These are phyloP conservation scores for Amaranthus palmeri DNA, from an alignment of 148 eudicot genomes.

Conservation along the genomic window DNA sequence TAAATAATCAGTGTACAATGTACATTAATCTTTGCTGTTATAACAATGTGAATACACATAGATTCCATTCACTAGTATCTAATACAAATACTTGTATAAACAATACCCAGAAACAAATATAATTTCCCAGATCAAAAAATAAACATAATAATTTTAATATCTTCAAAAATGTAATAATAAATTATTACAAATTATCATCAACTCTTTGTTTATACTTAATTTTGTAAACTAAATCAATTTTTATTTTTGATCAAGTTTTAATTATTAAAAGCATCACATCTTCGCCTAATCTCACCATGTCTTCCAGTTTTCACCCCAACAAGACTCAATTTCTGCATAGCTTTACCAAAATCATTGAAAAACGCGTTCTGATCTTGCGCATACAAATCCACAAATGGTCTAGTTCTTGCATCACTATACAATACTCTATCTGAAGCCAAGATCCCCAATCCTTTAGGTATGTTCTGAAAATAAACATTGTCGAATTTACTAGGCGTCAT, in stretches of 20 bases:
- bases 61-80: not conserved
- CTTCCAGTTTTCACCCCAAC: conserved; percentile 57
- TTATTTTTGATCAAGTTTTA: not conserved
- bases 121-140: too few relatives aligned
- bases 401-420: conserved; percentile 28
- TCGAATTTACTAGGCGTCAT: conserved; percentile 50
- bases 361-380: conserved; percentile 45
- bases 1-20: too few relatives aligned
- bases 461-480: conserved; percentile 36
- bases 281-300: conserved; percentile 64
- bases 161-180: too few relatives aligned
- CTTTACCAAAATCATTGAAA: conserved; percentile 49
- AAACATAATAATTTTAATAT: too few relatives aligned
- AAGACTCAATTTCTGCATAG: conserved; percentile 72
- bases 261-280: conserved; percentile 71
- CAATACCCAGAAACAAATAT: not conserved
- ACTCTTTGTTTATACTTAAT: too few relatives aligned
- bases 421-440: conserved; percentile 40
- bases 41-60: conserved; percentile 6
- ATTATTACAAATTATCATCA: too few relatives aligned
- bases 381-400: conserved; percentile 41
- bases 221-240: not conserved
- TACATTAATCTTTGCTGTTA: not conserved
- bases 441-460: conserved; percentile 37
- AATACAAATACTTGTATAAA: not conserved